Evolutionary conservation across 371 early-diverging fungal species (phyloP).

Genomic region (Apophysomyces variabilis): DNA sequence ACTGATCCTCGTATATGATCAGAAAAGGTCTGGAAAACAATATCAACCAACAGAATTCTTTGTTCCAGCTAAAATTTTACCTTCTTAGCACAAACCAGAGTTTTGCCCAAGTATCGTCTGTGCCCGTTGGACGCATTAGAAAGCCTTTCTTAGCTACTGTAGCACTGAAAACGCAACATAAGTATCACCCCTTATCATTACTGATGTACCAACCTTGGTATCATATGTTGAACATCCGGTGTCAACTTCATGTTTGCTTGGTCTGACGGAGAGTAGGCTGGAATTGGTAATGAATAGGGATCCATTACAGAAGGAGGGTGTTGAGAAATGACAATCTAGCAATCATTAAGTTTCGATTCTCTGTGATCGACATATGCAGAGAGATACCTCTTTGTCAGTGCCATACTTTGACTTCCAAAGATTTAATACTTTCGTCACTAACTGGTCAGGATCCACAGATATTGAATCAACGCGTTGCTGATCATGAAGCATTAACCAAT

Average conservation of each 20-base stretch:
- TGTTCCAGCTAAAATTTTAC: constrained; percentile 21
- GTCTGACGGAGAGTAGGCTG: not conserved
- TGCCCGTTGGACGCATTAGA: constrained; percentile 48
- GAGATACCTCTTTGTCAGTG: constrained; percentile 48
- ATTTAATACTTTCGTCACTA: constrained; percentile 33
- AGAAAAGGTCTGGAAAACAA: constrained; percentile 67
- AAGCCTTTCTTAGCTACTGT: constrained; percentile 59
- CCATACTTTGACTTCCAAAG: constrained; percentile 53
- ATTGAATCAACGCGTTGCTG: constrained; percentile 14
- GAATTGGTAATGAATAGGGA: constrained; percentile 8
- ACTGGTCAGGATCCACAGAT: constrained; percentile 8
- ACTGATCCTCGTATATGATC: constrained; percentile 68
- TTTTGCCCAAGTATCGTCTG: constrained; percentile 36
- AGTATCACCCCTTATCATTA: too few species aligned
- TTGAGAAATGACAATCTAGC: constrained; percentile 34
- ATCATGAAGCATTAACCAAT: constrained; percentile 29
- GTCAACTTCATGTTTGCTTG: constrained; percentile 9
- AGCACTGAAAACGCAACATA: constrained; percentile 34
- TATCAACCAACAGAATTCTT: not conserved
- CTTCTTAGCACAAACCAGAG: constrained; percentile 46
- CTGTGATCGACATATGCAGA: not conserved
- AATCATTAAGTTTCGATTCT: not conserved
- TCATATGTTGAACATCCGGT: constrained; percentile 21
- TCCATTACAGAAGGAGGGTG: constrained; percentile 20
- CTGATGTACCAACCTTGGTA: constrained; percentile 31